A percentile compares a stretch with the other conserved stretches of the same genome.
Evolutionary conservation across 2,329 filamentous ascomycete species (phyloP).

Genomic region (Fusarium drepaniforme): DNA sequence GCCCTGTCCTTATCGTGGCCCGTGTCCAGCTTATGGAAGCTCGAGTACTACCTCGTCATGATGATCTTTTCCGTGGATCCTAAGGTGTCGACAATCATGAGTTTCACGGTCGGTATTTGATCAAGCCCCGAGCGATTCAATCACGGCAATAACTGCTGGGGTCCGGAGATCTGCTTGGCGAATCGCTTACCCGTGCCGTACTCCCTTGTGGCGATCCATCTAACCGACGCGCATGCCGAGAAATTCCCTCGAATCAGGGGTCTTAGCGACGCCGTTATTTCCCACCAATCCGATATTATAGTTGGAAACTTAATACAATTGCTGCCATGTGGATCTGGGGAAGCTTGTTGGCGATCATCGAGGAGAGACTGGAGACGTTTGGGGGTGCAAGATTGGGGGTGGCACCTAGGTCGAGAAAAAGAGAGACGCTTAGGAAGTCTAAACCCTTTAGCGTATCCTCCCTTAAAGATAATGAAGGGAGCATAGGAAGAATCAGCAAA

Average conservation of each 20-base stretch:
- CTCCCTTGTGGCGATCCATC: background rate
- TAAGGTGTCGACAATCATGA: background rate
- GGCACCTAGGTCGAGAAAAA: too few species aligned
- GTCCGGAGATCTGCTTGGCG: background rate
- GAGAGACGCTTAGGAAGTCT: too few species aligned
- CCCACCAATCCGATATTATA: slow-evolving; percentile 1
- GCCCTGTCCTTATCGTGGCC: background rate
- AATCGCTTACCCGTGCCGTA: background rate
- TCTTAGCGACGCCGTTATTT: background rate
- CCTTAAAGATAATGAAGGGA: too few species aligned
- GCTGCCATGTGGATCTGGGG: background rate
- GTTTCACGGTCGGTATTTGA: background rate
- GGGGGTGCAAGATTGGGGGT: background rate
- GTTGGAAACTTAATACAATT: background rate
- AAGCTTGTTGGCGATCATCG: background rate
- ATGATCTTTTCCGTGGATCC: background rate
- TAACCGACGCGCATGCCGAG: background rate
- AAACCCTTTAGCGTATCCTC: too few species aligned
- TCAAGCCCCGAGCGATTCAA: background rate
- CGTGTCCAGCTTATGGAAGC: background rate
- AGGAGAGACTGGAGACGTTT: background rate
- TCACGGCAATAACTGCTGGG: background rate
- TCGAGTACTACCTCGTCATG: background rate
- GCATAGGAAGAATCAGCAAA: too few species aligned
- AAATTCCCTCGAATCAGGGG: background rate